Evolutionary conservation across 2,329 filamentous ascomycete species (phyloP).

Genomic region (Cladophialophora immunda): DNA sequence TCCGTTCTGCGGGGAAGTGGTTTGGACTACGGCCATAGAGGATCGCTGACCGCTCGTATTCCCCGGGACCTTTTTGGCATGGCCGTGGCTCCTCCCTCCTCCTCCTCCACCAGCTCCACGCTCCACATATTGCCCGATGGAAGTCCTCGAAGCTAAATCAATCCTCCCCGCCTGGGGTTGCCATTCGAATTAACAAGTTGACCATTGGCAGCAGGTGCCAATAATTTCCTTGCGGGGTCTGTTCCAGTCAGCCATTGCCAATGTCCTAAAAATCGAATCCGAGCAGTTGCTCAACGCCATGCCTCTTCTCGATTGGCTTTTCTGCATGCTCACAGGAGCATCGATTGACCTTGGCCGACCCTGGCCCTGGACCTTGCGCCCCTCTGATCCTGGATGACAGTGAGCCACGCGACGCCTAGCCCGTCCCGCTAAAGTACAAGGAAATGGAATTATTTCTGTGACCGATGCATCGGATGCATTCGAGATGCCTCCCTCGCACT

Average conservation of each 20-base stretch:
- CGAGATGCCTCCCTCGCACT: conserved; percentile 1
- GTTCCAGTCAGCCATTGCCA: background rate
- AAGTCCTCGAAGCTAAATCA: background rate
- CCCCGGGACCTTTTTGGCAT: background rate
- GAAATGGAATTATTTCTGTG: conserved; percentile 31
- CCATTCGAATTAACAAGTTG: conserved; percentile 3
- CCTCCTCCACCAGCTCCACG: conserved; percentile 22
- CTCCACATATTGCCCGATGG: conserved; percentile 23
- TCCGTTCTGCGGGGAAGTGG: conserved; percentile 19
- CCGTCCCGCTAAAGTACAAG: background rate
- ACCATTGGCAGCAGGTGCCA: conserved; percentile 12
- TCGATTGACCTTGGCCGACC: conserved; percentile 6
- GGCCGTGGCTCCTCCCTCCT: background rate
- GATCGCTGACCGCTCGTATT: conserved; percentile 10
- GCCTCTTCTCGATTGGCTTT: conserved; percentile 10
- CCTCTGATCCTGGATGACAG: background rate
- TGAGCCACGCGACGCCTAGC: conserved; percentile 16
- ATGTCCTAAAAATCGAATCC: conserved; percentile 17
- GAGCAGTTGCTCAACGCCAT: conserved; percentile 16
- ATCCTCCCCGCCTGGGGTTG: background rate
- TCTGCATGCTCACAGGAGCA: background rate
- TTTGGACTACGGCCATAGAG: background rate
- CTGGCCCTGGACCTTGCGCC: background rate
- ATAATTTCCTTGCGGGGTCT: conserved; percentile 23
- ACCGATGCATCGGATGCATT: conserved; percentile 23